Evolutionary conservation across 176 grass and related monocot genomes (phyloP), one percentile per base, ranked within the genome.

Genomic region (Oryza officinalis): DNA sequence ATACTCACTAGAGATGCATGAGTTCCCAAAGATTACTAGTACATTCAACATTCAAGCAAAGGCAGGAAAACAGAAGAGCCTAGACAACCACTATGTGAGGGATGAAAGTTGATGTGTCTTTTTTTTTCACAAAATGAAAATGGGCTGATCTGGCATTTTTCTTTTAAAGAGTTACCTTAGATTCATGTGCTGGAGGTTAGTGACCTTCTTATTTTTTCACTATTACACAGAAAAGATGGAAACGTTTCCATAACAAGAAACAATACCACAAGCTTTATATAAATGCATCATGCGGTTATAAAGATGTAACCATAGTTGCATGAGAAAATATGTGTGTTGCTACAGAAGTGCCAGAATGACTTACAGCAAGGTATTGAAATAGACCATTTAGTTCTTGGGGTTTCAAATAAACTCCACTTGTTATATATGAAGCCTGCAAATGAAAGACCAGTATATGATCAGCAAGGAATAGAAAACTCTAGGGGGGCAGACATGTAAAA

Each of bases 331-430:
- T 38, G 37, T 49, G 20, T 27, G 35, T 47, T 46, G 46, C 18
- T 31, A 57, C 10, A 59, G 30, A 0, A 28, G 25, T 49, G 8
- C 25, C 40, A 26, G 28, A 65, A 57, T 52, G 86, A 72, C 88
- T 83, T 91, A 98, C 95, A 54, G 92, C 87, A 82, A 98, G 95
- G 26, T 93, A 98, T 71, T 98, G 85, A 87, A 93, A 93, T 84
- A 98, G 78, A 64, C 92, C 95, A 90, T 87, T 92, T 68, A 93
- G 67, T 23, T 93, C 89, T 81, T 93, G 95, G 15, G 95, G 95
- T 75, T 98, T 98, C 87, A 98, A 63, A 92, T 98, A 98, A 90
- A 98, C 91, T 73, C 95, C 95, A 59, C 92, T 85, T 43, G 95
- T 95, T 74, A 98, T 98, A 70, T 98, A 88, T 6, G 95, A 98